phyloP scores from a whole-genome alignment of 495 filamentous ascomycete species.

The Trichodelitschia bisporula region DNA sequence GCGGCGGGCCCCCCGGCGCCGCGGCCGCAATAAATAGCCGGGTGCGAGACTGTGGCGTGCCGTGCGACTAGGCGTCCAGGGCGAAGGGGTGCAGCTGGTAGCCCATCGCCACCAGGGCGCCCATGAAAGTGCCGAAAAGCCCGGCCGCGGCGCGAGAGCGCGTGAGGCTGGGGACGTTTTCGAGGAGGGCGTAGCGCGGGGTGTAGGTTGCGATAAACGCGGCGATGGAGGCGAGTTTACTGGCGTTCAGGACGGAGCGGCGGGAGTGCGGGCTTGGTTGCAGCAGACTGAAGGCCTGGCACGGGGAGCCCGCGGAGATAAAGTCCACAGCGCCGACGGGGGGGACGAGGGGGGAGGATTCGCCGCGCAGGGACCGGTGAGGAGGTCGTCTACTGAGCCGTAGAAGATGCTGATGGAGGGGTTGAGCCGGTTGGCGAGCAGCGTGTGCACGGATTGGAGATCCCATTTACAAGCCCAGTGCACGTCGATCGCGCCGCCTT shows the following conservation, averaged over 20 bases:
- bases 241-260: constrained; percentile 33
- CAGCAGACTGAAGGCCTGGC: constrained; percentile 40
- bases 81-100: constrained; percentile 41
- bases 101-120: constrained; percentile 42
- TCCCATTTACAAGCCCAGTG: constrained; percentile 39
- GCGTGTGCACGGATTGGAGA: constrained; percentile 36
- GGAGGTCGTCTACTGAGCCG: constrained; percentile 48
- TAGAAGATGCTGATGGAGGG: constrained; percentile 22
- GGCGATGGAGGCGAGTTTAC: constrained; percentile 46
- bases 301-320: constrained; percentile 48
- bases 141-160: constrained; percentile 41
- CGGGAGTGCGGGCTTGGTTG: constrained; percentile 25
- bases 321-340: constrained; percentile 34
- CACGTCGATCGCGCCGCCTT: constrained; percentile 36
- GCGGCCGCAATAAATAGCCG: constrained; percentile 42
- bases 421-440: constrained; percentile 30
- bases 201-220: constrained; percentile 48
- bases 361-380: constrained; percentile 25
- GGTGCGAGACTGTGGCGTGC: constrained; percentile 32
- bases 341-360: constrained; percentile 18
- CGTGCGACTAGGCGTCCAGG: constrained; percentile 43
- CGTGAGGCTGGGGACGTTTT: constrained; percentile 43
- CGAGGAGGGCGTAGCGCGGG: constrained; percentile 43
- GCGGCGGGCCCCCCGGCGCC: constrained; percentile 30
- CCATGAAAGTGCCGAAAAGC: too few species aligned